Base-by-base conservation (phyloP, 805 yeast genomes). In the Pichia occidentalis region DNA sequence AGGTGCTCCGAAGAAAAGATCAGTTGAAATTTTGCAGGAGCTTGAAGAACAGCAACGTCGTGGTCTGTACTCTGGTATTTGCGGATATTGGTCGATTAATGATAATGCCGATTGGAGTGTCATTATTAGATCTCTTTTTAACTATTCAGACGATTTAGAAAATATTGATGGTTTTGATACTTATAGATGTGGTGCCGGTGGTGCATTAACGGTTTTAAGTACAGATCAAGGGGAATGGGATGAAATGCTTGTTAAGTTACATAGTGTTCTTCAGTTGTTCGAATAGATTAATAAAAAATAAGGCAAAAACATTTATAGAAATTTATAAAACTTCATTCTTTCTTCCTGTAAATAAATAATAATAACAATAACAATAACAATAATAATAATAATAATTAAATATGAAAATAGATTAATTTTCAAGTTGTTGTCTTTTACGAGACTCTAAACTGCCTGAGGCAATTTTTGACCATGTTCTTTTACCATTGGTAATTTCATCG, bases 101-200 rank as follows among this genome's bases (percentile, higher is more conserved):
- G 87, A 84, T 51, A 77, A 74, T 35, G 85, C 94, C 1, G 98
- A 92, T 55, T 92, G 97, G 97, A 85, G 95, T 47, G 99, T 92
- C 6, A 76, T 87, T 29, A 92, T 92, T 40, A 69, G 99, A 30
- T 85, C 95, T 2, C 67, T 86, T 36, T 86, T 76, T 56, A 73
- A 73, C 41, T 84, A 85, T 55, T 53, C 62, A 18, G 63, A 70
- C 25, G 86, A 79, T 48, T 27, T 54, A 11, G 31, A 37, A 13
- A 33, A 32, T 10, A 34, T 31, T 1, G 52, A 50, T 4, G 41
- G 38, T 2, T 44, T 46, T 1, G 45, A 51, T 11, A 60, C 63
- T 2, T 92, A 95, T 95, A 67, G 86, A 45, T 75, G 90, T 38
- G 99, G 99, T 1, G 98, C 98, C 7, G 99, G 99, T 12, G 99